Conservation (phyloP, 805 yeast species). For the Vanderwaltozyma tropicalis region DNA sequence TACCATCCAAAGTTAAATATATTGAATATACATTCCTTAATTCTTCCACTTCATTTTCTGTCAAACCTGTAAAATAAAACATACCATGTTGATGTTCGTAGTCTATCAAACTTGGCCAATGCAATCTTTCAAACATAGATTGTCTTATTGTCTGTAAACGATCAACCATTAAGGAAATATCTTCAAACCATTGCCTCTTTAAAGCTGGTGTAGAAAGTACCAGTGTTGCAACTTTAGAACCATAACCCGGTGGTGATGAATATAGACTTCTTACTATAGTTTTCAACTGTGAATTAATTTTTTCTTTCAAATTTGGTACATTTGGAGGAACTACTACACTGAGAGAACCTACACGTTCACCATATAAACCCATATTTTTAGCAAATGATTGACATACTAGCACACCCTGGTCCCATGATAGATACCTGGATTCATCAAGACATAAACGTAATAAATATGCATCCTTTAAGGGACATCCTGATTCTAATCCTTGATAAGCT, state of each 20-base stretch:
- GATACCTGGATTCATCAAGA: slow-evolving; percentile 10
- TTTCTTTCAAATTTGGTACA: slow-evolving; percentile 39
- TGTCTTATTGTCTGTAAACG: slow-evolving; percentile 68
- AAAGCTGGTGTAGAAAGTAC: slow-evolving; percentile 54
- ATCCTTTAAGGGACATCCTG: slow-evolving; percentile 73
- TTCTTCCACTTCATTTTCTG: slow-evolving; percentile 55
- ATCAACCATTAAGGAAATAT: slow-evolving; percentile 68
- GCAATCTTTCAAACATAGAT: slow-evolving; percentile 48
- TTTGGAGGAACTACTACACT: slow-evolving; percentile 38
- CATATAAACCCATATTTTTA: slow-evolving; percentile 89
- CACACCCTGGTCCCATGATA: slow-evolving; percentile 37
- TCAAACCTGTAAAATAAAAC: slow-evolving; percentile 88
- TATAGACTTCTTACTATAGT: slow-evolving; percentile 75
- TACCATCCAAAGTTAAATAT: slow-evolving; percentile 82
- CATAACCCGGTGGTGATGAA: slow-evolving; percentile 92
- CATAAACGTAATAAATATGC: slow-evolving; percentile 41
- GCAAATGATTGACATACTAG: slow-evolving; percentile 85
- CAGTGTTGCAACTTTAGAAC: slow-evolving; percentile 77
- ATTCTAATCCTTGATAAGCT: slow-evolving; percentile 93
- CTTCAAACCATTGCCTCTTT: slow-evolving; percentile 66
- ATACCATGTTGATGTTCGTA: slow-evolving; percentile 67
- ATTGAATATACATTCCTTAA: slow-evolving; percentile 66
- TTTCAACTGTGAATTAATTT: slow-evolving; percentile 70
- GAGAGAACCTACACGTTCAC: slow-evolving; percentile 87
- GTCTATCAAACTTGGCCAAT: slow-evolving; percentile 78